These are phyloP conservation scores for Blastobotrys muscicola DNA, from an alignment of 805 yeast genomes.

Conservation along the genomic window DNA sequence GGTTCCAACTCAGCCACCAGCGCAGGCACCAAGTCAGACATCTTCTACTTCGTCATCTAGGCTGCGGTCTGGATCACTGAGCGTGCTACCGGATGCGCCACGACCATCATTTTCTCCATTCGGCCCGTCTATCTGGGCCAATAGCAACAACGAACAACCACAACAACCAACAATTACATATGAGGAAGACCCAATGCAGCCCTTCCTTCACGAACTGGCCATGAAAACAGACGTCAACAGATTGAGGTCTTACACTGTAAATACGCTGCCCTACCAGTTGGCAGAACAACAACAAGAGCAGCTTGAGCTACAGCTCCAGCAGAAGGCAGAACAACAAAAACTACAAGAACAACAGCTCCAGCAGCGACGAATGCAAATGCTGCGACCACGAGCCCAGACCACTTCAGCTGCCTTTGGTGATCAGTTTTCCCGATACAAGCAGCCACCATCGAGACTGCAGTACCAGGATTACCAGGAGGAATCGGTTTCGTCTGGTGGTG, in stretches of 20 bases:
- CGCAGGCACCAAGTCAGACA: slow-evolving; percentile 2
- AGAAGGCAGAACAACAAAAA: slow-evolving; percentile 6
- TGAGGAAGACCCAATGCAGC: slow-evolving; percentile 20
- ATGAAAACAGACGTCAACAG: slow-evolving; percentile 25
- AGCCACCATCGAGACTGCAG: neutral
- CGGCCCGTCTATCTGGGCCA: slow-evolving; percentile 23
- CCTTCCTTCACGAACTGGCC: slow-evolving; percentile 23
- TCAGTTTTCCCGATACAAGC: neutral
- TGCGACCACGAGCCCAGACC: slow-evolving; percentile 15
- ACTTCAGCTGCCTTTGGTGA: slow-evolving; percentile 12
- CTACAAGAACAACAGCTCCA: slow-evolving; percentile 17
- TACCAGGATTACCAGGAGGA: neutral
- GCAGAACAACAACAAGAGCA: slow-evolving; percentile 12
- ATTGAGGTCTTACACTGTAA: slow-evolving; percentile 25
- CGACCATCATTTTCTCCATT: slow-evolving; percentile 21
- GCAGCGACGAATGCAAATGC: slow-evolving; percentile 10
- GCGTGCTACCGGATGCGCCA: slow-evolving; percentile 16
- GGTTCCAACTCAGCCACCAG: slow-evolving; percentile 4
- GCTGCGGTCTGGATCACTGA: slow-evolving; percentile 21
- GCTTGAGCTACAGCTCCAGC: slow-evolving; percentile 7
- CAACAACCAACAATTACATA: too few relatives aligned
- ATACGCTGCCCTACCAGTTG: slow-evolving; percentile 13
- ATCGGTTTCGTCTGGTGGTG: slow-evolving; percentile 7
- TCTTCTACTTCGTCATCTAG: slow-evolving; percentile 10
- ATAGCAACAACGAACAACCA: slow-evolving; percentile 4